A percentile compares a stretch with the other conserved stretches of the same genome.
These are phyloP conservation scores for Lithohypha guttulata DNA, from an alignment of 2,329 filamentous ascomycete species.

Conservation along the genomic window DNA sequence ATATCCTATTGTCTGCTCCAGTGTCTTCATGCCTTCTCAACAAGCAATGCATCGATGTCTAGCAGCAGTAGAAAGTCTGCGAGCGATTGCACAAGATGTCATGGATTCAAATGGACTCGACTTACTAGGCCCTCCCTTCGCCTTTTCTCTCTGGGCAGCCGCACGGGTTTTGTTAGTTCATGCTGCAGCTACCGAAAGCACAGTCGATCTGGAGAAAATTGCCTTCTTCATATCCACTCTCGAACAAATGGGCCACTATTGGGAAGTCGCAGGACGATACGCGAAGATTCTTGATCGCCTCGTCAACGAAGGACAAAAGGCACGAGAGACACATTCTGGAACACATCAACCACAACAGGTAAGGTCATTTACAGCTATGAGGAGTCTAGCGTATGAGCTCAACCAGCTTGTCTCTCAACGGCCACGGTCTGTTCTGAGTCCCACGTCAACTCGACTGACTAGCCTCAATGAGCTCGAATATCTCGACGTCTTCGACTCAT, in stretches of 20 bases:
- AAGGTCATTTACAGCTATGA: slow-evolving; percentile 82
- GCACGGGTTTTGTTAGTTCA: slow-evolving; percentile 80
- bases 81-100: slow-evolving; percentile 67
- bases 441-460: slow-evolving; percentile 29
- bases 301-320: slow-evolving; percentile 67
- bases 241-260: slow-evolving; percentile 67
- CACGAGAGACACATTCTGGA: slow-evolving; percentile 23
- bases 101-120: slow-evolving; percentile 61
- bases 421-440: slow-evolving; percentile 34
- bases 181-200: slow-evolving; percentile 78
- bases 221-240: slow-evolving; percentile 73
- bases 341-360: slow-evolving; percentile 28
- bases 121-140: slow-evolving; percentile 80
- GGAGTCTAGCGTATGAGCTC: slow-evolving; percentile 50
- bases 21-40: slow-evolving; percentile 81
- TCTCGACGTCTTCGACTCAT: slow-evolving; percentile 87
- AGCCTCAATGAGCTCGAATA: slow-evolving; percentile 79
- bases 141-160: slow-evolving; percentile 86
- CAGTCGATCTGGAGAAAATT: slow-evolving; percentile 62
- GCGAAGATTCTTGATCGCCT: slow-evolving; percentile 69
- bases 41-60: slow-evolving; percentile 75
- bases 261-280: slow-evolving; percentile 78
- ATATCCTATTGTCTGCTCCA: slow-evolving; percentile 78
- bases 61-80: slow-evolving; percentile 71
- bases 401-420: slow-evolving; percentile 83